phyloP scores from a whole-genome alignment of 2,329 filamentous ascomycete species.

The Aquanectria penicillioides region DNA sequence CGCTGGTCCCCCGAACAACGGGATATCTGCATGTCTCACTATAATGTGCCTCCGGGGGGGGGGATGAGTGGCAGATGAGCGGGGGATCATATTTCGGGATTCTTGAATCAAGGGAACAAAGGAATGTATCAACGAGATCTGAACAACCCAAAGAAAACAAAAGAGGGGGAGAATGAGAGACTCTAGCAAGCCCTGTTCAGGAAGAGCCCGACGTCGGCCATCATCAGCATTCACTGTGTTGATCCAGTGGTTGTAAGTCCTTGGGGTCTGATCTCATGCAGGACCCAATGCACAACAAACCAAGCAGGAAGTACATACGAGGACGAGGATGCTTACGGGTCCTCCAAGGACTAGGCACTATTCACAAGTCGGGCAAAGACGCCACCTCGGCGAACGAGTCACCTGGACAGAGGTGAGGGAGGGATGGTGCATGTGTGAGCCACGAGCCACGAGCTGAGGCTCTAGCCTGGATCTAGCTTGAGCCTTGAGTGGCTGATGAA shows the following conservation, averaged over 20 bases:
- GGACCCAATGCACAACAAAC: too few species aligned
- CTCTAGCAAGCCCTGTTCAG: too few species aligned
- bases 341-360: constrained; percentile 1
- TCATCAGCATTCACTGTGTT: too few species aligned
- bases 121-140: constrained; percentile 10
- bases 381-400: constrained; percentile 15
- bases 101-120: constrained; percentile 32
- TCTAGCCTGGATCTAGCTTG: constrained; percentile 10
- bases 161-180: not conserved
- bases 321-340: too few species aligned
- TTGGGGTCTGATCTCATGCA: too few species aligned
- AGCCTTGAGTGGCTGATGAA: constrained; percentile 9
- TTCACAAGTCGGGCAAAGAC: not conserved
- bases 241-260: too few species aligned
- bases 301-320: too few species aligned
- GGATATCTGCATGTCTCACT: constrained; percentile 29
- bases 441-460: constrained; percentile 21
- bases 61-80: constrained; percentile 10
- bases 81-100: constrained; percentile 12
- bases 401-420: constrained; percentile 12
- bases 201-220: too few species aligned
- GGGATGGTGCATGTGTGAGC: constrained; percentile 4
- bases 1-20: constrained; percentile 23
- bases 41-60: constrained; percentile 2
- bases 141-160: not conserved